These are phyloP conservation scores for Russula olivacea DNA, from an alignment of 768 basidiomycete species.

Conservation along the genomic window DNA sequence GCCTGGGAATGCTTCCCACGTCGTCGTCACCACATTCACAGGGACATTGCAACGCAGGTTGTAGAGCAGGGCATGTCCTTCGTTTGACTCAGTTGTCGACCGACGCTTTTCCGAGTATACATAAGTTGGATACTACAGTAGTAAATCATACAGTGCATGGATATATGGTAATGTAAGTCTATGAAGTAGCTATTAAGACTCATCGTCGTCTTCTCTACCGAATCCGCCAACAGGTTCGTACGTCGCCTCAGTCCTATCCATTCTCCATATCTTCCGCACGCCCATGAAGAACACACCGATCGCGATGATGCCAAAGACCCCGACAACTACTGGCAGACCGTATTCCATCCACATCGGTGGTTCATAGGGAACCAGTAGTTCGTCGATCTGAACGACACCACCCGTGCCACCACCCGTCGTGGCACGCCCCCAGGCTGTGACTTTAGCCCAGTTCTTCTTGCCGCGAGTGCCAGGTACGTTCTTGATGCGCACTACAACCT, in stretches of 20 bases:
- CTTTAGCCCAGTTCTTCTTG: conserved; percentile 55
- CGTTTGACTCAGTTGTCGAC: background rate
- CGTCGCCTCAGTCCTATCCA: conserved; percentile 75
- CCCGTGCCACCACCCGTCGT: conserved; percentile 69
- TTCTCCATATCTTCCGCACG: conserved; percentile 63
- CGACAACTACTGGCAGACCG: conserved; percentile 61
- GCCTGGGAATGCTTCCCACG: too few relatives aligned
- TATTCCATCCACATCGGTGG: conserved; percentile 82
- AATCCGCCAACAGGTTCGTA: conserved; percentile 89
- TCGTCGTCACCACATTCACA: too few relatives aligned
- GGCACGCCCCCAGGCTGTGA: conserved; percentile 70
- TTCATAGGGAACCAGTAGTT: conserved; percentile 75
- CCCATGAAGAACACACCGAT: conserved; percentile 70
- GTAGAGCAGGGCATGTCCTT: background rate
- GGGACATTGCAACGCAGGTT: too few relatives aligned
- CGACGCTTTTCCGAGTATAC: background rate
- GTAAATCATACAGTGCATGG: conserved; percentile 5
- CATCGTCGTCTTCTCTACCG: conserved; percentile 48
- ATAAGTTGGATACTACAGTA: background rate
- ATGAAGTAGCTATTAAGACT: conserved; percentile 23
- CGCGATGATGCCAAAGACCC: conserved; percentile 48
- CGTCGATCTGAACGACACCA: conserved; percentile 85
- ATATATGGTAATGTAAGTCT: conserved; percentile 9
- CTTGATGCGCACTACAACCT: conserved; percentile 64
- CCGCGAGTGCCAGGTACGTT: conserved; percentile 63